A percentile compares a stretch with the other conserved stretches of the same genome.
Conservation (phyloP, 768 basidiomycete genomes). For the Auriscalpium orientale region DNA sequence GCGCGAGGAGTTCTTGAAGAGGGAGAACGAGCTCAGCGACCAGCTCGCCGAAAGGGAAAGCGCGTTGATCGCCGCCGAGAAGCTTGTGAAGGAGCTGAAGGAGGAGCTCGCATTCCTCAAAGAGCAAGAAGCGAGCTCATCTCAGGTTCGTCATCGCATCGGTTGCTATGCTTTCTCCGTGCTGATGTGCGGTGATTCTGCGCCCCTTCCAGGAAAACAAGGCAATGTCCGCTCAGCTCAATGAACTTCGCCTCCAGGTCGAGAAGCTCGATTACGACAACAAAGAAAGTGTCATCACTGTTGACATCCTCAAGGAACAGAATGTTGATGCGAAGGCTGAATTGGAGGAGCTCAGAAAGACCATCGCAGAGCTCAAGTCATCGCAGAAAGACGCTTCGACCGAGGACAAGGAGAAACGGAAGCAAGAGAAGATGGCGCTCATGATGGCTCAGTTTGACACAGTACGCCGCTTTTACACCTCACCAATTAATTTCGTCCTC, state of each 20-base stretch:
- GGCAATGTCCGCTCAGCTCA: conserved; percentile 85
- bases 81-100: conserved; percentile 77
- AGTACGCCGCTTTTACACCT: conserved; percentile 38
- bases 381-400: conserved; percentile 79
- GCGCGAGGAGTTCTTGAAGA: conserved; percentile 89
- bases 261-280: conserved; percentile 93
- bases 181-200: neutral
- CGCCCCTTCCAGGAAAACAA: conserved; percentile 72
- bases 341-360: conserved; percentile 82
- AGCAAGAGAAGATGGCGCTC: conserved; percentile 97
- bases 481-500: conserved; percentile 3
- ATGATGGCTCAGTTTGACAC: conserved; percentile 99
- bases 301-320: conserved; percentile 94
- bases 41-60: conserved; percentile 88
- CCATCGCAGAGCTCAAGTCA: conserved; percentile 68
- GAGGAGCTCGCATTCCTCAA: conserved; percentile 88
- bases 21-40: conserved; percentile 97
- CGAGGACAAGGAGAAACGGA: conserved; percentile 98
- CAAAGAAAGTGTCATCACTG: conserved; percentile 87
- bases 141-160: conserved; percentile 43
- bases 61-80: conserved; percentile 70
- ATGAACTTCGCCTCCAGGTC: conserved; percentile 85
- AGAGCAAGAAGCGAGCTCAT: conserved; percentile 78
- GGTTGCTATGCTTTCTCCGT: neutral
- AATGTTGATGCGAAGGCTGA: conserved; percentile 80